These are phyloP conservation scores for Cupressus sempervirens DNA, from an alignment of 75 land plant species.

Conservation along the genomic window DNA sequence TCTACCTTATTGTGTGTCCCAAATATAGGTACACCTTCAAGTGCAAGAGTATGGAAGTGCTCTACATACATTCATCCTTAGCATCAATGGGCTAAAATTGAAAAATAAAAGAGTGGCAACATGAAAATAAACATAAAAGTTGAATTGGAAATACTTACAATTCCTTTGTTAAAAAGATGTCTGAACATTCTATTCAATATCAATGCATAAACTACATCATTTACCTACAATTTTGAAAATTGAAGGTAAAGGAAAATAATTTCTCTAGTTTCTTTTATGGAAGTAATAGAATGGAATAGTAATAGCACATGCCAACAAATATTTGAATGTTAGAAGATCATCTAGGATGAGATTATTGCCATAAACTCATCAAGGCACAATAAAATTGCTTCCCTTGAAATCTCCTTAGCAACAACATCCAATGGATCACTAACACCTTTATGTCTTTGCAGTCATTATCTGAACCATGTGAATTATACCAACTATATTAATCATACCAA, in stretches of 20 bases:
- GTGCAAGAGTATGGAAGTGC: too few relatives aligned
- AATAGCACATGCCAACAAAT: background rate
- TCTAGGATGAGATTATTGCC: constrained; percentile 35
- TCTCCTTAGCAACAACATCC: constrained; percentile 82
- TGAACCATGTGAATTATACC: background rate
- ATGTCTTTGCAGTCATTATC: constrained; percentile 47
- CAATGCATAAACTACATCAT: constrained; percentile 99
- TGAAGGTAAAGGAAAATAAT: background rate
- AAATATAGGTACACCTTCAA: too few relatives aligned
- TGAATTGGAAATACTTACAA: constrained; percentile 50
- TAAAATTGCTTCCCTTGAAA: constrained; percentile 79
- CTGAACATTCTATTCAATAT: constrained; percentile 85
- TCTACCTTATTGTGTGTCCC: too few relatives aligned
- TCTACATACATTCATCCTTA: too few relatives aligned
- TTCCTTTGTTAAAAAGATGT: constrained; percentile 78
- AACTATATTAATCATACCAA: background rate
- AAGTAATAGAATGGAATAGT: background rate
- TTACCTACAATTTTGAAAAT: constrained; percentile 45
- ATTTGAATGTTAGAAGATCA: background rate
- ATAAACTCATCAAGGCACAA: constrained; percentile 96
- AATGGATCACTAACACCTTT: constrained; percentile 85
- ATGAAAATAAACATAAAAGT: constrained; percentile 9
- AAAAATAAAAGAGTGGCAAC: too few relatives aligned
- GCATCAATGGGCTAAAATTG: too few relatives aligned
- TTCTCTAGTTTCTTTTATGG: background rate